Evolutionary conservation across 2,329 filamentous ascomycete genomes (phyloP), one percentile per base, ranked within the genome.

Genomic region (Monilinia aucupariae): DNA sequence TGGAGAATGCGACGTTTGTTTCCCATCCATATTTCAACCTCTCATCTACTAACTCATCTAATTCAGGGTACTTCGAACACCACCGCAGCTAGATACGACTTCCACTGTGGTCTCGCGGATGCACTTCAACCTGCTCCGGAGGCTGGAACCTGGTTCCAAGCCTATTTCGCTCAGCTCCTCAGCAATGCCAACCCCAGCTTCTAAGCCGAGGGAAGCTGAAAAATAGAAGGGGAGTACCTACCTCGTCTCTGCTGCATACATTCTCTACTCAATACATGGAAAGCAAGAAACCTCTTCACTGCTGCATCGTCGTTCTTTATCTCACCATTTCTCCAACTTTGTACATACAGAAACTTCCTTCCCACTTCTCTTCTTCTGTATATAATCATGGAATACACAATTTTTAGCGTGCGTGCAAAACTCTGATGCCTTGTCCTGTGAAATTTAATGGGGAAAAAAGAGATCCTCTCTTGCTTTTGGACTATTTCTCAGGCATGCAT

Each of bases 91-190:
- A 76, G 81, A 59, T 84, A 82, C 71, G 81, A 84, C 71, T 74
- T 73, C 30, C 76, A 81, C 71, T 84, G 82, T 59, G 80, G 82
- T 50, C 73, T 74, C 32, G 64, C 70, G n/a, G 78, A 80, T 73
- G 75, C 86, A 1, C 76, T 88, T 48, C 73, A 83, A 74, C 87
- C 87, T 2, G 85, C 87, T 1, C 87, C 87, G 37, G 85, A 90
- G 74, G 87, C 88, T 12, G 87, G 88, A 37, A 76, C 79, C 10
- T 91, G 87, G 87, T 70, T 70, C 75, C 76, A 85, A 74, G 80
- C 78, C 20, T 85, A 85, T 75, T 84, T 85, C 67, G 81, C 79
- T 73, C 80, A 82, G 73, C 75, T 85, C 1, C 77, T 84, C 62
- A 77, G 75, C 61, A 84, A 84, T 67, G 81, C 82, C 61, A 81